Conservation (phyloP, 257 asterid genomes). For the Petunia secreta region DNA sequence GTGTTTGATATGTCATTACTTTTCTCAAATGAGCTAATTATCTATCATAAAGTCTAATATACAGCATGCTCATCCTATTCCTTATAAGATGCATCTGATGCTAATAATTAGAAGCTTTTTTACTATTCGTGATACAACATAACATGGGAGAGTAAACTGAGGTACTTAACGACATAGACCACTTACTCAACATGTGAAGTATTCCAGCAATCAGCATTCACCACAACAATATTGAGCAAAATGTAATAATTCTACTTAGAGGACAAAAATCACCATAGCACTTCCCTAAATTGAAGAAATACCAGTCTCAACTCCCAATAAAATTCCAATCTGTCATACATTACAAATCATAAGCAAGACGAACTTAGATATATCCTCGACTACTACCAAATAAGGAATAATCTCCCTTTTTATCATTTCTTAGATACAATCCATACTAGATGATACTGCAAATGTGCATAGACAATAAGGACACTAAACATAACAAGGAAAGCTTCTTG, state of each 20-base stretch:
- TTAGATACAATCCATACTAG: background rate
- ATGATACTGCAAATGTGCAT: background rate
- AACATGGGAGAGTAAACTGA: background rate
- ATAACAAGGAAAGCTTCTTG: background rate
- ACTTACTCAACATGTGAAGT: background rate
- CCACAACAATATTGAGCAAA: background rate
- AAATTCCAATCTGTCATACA: conserved; percentile 19
- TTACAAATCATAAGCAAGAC: conserved; percentile 27
- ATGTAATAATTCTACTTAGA: background rate
- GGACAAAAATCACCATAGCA: conserved; percentile 16
- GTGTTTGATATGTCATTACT: background rate
- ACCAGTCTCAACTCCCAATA: background rate
- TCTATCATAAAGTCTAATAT: background rate
- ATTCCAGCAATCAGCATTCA: conserved; percentile 5
- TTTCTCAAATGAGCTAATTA: background rate
- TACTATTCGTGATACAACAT: background rate
- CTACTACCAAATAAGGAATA: background rate
- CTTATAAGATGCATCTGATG: background rate
- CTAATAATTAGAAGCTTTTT: background rate
- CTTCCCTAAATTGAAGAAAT: conserved; percentile 5
- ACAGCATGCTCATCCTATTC: background rate
- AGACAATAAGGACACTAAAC: background rate
- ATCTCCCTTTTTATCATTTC: background rate
- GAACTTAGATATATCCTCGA: conserved; percentile 17
- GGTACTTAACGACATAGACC: background rate